phyloP scores from a whole-genome alignment of 2,329 filamentous ascomycete species.

The Corinectria fuckeliana region DNA sequence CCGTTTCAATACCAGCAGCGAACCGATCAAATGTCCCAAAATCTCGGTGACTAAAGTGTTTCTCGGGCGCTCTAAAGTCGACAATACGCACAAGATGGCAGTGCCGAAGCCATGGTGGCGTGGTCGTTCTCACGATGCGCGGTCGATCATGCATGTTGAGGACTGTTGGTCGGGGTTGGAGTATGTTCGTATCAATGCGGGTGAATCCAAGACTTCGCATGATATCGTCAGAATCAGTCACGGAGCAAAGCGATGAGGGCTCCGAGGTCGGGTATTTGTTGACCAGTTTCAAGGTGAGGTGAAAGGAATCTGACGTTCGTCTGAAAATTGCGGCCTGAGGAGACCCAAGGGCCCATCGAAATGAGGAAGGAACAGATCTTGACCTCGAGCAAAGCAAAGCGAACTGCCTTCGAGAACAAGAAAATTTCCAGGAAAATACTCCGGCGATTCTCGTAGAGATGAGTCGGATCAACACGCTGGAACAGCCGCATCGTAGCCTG shows the following conservation, averaged over 20 bases:
- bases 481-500: background rate
- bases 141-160: background rate
- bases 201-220: background rate
- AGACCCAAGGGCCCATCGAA: background rate
- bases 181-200: too few relatives aligned
- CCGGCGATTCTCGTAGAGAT: too few relatives aligned
- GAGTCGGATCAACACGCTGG: background rate
- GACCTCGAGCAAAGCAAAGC: background rate
- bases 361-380: background rate
- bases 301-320: background rate
- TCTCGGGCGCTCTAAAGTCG: constrained; percentile 19
- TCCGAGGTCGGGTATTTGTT: background rate
- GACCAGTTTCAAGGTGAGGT: background rate
- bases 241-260: background rate
- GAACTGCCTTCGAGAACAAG: background rate
- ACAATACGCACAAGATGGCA: constrained; percentile 21
- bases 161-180: background rate
- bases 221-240: too few relatives aligned
- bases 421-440: background rate
- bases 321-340: background rate
- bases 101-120: constrained; percentile 23
- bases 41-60: too few relatives aligned
- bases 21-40: background rate
- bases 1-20: constrained; percentile 14
- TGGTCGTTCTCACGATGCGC: background rate